A percentile compares a stretch with the other conserved stretches of the same genome.
These are phyloP conservation scores for Plasmopara viticola DNA, from an alignment of 352 stramenopile species.

Conservation along the genomic window DNA sequence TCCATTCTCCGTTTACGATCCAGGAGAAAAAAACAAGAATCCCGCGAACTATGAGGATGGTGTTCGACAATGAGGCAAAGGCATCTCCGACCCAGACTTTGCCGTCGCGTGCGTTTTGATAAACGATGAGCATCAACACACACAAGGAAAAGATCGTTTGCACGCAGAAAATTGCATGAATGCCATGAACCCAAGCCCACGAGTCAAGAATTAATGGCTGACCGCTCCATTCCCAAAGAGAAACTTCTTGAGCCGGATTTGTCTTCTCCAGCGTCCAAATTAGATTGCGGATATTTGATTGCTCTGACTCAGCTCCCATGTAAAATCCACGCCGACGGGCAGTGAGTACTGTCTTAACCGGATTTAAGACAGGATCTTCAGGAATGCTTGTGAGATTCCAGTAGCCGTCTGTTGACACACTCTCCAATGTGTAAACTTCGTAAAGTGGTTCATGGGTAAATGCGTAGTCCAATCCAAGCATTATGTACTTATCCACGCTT, in stretches of 20 bases:
- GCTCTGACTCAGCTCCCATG: no score
- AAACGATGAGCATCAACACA: no score
- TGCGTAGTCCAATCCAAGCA: conserved; percentile 4
- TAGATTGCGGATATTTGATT: no score
- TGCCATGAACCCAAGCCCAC: no score
- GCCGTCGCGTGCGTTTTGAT: no score
- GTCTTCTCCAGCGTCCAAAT: no score
- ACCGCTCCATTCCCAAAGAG: no score
- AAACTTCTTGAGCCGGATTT: no score
- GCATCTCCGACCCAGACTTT: no score
- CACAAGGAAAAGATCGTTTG: no score
- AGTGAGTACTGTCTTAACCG: conserved; percentile 24
- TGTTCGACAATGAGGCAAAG: conserved; percentile 6
- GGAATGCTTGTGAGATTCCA: conserved; percentile 31
- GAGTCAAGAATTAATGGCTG: no score
- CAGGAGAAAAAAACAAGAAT: conserved; percentile 33
- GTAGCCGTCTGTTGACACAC: conserved; percentile 15
- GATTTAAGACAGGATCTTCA: conserved; percentile 11
- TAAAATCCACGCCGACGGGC: conserved; percentile 30
- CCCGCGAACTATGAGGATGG: conserved; percentile 28
- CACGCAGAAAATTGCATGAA: no score
- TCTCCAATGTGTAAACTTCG: conserved; percentile 23
- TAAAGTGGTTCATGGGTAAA: conserved; percentile 28
- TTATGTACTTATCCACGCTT: conserved; percentile 15
- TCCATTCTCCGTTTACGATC: conserved; percentile 41